Conservation (phyloP, 495 filamentous ascomycete genomes). For the Penicillium mononematosum region DNA sequence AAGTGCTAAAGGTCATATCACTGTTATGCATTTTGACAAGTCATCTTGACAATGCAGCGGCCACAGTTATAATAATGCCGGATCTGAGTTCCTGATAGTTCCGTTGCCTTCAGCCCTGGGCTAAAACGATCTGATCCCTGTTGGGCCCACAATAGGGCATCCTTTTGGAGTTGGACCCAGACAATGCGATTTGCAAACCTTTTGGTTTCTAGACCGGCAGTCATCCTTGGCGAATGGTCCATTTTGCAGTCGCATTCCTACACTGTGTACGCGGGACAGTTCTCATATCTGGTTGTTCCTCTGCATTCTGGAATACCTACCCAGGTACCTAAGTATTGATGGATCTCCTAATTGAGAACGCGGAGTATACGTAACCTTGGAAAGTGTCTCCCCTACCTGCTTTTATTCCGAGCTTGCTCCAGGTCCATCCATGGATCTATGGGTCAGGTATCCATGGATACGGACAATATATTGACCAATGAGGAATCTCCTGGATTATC, state of each 20-base stretch:
- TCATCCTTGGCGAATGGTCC: no score
- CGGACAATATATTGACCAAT: background rate
- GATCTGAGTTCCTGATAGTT: slow-evolving; percentile 9
- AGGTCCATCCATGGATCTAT: background rate
- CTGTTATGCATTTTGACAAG: background rate
- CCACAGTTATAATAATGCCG: background rate
- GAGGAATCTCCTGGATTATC: background rate
- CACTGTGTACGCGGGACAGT: no score
- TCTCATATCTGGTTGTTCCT: background rate
- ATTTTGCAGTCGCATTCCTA: no score
- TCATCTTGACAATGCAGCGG: background rate
- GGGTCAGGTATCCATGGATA: background rate
- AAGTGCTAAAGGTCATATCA: background rate
- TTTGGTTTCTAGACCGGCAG: background rate
- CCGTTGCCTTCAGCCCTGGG: slow-evolving; percentile 1
- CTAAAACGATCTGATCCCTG: slow-evolving; percentile 7
- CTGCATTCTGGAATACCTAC: no score
- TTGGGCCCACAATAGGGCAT: slow-evolving; percentile 4
- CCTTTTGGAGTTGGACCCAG: background rate
- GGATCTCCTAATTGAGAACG: background rate
- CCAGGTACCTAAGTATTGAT: background rate
- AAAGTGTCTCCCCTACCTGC: background rate
- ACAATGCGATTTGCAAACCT: slow-evolving; percentile 1
- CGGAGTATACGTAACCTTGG: background rate
- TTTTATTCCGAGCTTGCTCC: background rate